A percentile compares a stretch with the other conserved stretches of the same genome.
phyloP scores from a whole-genome alignment of 2,329 filamentous ascomycete genomes.

The Alternaria novae-zelandiae region DNA sequence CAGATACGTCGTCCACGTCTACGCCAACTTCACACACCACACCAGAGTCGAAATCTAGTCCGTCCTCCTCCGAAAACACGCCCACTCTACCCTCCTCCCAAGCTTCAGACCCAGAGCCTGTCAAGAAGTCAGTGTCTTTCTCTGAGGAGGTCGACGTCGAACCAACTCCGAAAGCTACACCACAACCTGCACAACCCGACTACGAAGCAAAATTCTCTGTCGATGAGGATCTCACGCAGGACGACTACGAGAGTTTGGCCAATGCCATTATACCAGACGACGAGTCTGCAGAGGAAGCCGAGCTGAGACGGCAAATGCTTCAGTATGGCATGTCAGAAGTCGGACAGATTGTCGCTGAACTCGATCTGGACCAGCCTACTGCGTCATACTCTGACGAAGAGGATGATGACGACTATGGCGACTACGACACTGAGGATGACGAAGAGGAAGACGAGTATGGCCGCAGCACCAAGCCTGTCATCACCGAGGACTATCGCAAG shows the following conservation, averaged over 20 bases:
- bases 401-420: constrained; percentile 48
- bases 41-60: neutral
- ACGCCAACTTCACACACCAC: neutral
- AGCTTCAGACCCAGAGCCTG: neutral
- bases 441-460: constrained; percentile 80
- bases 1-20: neutral
- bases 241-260: constrained; percentile 44
- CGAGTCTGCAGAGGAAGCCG: constrained; percentile 81
- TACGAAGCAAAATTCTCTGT: constrained; percentile 46
- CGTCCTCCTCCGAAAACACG: neutral
- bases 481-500: constrained; percentile 76
- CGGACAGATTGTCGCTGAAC: constrained; percentile 88
- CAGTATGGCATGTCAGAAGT: constrained; percentile 88
- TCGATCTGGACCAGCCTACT: constrained; percentile 76
- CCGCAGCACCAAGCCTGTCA: constrained; percentile 68
- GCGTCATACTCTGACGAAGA: constrained; percentile 59
- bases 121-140: constrained; percentile 69
- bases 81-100: neutral
- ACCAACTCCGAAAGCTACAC: constrained; percentile 6
- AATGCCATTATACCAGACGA: constrained; percentile 70
- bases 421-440: constrained; percentile 57
- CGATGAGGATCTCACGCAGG: constrained; percentile 48
- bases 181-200: constrained; percentile 14
- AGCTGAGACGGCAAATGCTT: constrained; percentile 84
- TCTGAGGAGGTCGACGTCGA: constrained; percentile 61